These are phyloP conservation scores for Spathaspora girioi DNA, from an alignment of 805 yeast species.

Conservation along the genomic window DNA sequence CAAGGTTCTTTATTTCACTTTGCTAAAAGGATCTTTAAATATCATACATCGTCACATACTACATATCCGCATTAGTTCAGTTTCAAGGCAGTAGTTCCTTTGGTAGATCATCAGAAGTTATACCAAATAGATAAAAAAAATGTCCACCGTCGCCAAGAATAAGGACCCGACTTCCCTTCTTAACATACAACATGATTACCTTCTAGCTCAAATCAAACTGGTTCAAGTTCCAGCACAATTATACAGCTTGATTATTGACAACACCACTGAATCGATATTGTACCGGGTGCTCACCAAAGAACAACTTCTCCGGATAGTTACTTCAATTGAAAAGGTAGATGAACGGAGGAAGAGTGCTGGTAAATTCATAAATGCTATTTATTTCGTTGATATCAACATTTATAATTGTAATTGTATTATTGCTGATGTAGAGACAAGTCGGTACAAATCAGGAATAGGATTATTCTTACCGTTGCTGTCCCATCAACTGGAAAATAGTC, in stretches of 20 bases:
- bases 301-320: conserved; percentile 50
- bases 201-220: conserved; percentile 24
- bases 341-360: conserved; percentile 52
- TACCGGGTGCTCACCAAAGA: conserved; percentile 45
- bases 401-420: conserved; percentile 72
- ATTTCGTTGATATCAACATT: conserved; percentile 65
- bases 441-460: conserved; percentile 73
- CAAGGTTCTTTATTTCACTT: too few relatives aligned
- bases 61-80: too few relatives aligned
- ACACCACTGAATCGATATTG: conserved; percentile 46
- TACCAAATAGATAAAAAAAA: background rate
- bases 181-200: conserved; percentile 25
- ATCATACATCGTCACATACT: too few relatives aligned
- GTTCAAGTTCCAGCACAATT: conserved; percentile 27
- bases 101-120: too few relatives aligned
- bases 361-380: conserved; percentile 71
- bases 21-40: too few relatives aligned
- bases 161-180: conserved; percentile 25
- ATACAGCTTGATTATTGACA: conserved; percentile 52
- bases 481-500: conserved; percentile 25
- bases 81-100: too few relatives aligned
- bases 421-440: conserved; percentile 68
- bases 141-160: background rate
- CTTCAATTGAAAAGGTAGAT: conserved; percentile 65
- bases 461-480: conserved; percentile 55